A percentile compares a stretch with the other conserved stretches of the same genome.
phyloP scores from a whole-genome alignment of 1,284 basidiomycete species.

The Neotropicomus parvogracilis region DNA sequence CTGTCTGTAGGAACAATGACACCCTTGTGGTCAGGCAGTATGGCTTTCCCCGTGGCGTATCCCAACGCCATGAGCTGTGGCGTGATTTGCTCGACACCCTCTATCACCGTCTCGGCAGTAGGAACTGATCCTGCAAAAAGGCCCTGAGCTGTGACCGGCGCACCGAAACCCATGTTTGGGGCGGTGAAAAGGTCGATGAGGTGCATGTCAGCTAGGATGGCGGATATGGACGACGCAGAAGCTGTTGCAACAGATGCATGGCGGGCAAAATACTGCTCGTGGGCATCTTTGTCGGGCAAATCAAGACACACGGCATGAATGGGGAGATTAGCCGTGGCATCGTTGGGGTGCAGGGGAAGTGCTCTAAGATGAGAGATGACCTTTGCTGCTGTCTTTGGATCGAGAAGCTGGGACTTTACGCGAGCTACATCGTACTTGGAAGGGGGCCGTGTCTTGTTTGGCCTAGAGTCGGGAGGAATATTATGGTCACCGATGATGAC shows the following conservation, averaged over 20 bases:
- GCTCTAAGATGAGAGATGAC: constrained; percentile 63
- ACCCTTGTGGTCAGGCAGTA: constrained; percentile 67
- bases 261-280: constrained; percentile 52
- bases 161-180: constrained; percentile 59
- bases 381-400: constrained; percentile 64
- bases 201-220: constrained; percentile 53
- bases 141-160: constrained; percentile 52
- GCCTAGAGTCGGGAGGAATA: constrained; percentile 24
- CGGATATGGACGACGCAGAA: constrained; percentile 47
- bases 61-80: constrained; percentile 74
- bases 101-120: constrained; percentile 63
- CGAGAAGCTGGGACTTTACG: constrained; percentile 65
- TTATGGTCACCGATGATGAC: constrained; percentile 61
- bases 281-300: constrained; percentile 56
- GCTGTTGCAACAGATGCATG: constrained; percentile 45
- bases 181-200: constrained; percentile 53
- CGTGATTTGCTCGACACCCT: constrained; percentile 66
- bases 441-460: constrained; percentile 36
- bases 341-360: constrained; percentile 39
- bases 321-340: constrained; percentile 35
- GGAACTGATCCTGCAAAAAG: constrained; percentile 70
- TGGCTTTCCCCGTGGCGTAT: constrained; percentile 64
- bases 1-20: constrained; percentile 71
- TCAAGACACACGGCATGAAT: constrained; percentile 74
- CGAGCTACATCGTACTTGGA: constrained; percentile 57